Conservation (phyloP, 208 protist species). For the Leishmania braziliensis region DNA sequence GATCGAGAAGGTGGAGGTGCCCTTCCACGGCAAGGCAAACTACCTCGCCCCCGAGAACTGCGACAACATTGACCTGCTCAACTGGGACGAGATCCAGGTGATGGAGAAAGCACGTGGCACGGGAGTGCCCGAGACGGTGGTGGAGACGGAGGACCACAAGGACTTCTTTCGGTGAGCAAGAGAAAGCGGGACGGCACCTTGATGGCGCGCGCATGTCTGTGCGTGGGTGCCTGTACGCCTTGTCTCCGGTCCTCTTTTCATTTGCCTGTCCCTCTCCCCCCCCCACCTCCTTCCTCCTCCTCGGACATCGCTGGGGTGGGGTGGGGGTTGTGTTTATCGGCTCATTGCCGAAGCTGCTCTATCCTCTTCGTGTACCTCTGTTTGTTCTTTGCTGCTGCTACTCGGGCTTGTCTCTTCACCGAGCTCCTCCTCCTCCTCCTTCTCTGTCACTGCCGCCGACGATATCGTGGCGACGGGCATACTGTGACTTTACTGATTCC, state of each 20-base stretch:
- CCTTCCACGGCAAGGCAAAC: constrained; percentile 66
- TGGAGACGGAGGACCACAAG: constrained; percentile 69
- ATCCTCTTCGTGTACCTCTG: too few species aligned
- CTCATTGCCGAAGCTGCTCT: too few species aligned
- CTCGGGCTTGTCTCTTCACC: too few species aligned
- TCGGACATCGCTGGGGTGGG: too few species aligned
- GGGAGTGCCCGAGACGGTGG: constrained; percentile 49
- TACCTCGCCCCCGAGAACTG: constrained; percentile 88
- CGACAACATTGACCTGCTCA: constrained; percentile 78
- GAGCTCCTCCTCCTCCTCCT: too few species aligned
- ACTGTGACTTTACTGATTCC: too few species aligned
- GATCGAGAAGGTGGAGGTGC: constrained; percentile 81
- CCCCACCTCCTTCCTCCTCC: background rate
- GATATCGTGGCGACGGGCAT: too few species aligned
- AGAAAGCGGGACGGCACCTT: background rate
- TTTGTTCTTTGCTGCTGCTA: too few species aligned
- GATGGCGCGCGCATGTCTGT: background rate
- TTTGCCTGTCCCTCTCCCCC: background rate
- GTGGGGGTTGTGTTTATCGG: too few species aligned
- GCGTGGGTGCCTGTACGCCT: constrained; percentile 1
- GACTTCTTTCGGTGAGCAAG: constrained; percentile 66
- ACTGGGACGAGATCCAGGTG: constrained; percentile 76
- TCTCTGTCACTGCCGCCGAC: too few species aligned
- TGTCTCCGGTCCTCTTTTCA: background rate
- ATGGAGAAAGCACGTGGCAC: constrained; percentile 32